Evolutionary conservation across 345 rosid genomes (phyloP).

Genomic region (Populus deltoides): DNA sequence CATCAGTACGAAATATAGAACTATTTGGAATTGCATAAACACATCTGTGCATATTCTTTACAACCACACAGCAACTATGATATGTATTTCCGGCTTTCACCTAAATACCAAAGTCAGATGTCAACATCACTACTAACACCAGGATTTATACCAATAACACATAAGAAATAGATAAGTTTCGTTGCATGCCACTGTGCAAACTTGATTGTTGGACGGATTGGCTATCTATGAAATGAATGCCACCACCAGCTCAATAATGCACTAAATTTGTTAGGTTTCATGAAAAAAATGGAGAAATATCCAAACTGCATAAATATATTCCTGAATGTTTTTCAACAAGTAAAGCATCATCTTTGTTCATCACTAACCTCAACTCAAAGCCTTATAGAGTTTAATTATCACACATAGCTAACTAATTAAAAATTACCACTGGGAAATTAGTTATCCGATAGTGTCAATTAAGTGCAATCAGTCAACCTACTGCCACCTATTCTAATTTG

Average conservation of each 20-base stretch:
- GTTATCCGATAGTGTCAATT: neutral
- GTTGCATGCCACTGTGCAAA: too few relatives aligned
- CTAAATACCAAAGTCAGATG: slow-evolving; percentile 36
- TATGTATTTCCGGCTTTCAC: slow-evolving; percentile 70
- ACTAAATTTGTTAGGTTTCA: neutral
- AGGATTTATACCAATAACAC: too few relatives aligned
- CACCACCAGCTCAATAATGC: neutral
- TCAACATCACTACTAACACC: neutral
- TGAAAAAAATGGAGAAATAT: neutral
- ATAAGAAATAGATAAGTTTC: too few relatives aligned
- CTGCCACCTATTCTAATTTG: neutral
- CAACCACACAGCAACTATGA: slow-evolving; percentile 84
- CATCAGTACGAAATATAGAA: slow-evolving; percentile 56
- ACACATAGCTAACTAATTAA: neutral
- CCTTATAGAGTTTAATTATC: neutral
- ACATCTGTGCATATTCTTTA: slow-evolving; percentile 81
- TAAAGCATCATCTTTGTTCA: neutral
- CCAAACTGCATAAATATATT: neutral
- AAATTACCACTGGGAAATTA: neutral
- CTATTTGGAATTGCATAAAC: slow-evolving; percentile 78
- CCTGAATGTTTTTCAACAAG: neutral
- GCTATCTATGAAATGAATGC: neutral
- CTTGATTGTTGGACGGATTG: too few relatives aligned
- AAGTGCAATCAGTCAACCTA: neutral
- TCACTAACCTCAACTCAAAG: neutral